phyloP scores from a whole-genome alignment of 805 yeast species.

The Kodamaea laetipori region DNA sequence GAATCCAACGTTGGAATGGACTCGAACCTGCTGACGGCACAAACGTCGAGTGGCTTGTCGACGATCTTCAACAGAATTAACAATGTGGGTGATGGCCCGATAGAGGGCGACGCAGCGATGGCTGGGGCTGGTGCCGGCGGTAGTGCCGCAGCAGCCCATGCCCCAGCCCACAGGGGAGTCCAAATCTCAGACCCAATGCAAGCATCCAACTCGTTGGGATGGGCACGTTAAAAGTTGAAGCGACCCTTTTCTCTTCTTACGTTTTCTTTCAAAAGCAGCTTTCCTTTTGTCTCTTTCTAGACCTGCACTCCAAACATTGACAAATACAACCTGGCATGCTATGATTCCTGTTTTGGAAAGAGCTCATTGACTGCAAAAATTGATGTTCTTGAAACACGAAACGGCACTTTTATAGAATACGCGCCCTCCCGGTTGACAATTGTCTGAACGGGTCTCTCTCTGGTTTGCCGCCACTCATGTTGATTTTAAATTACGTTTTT shows the following conservation, averaged over 20 bases:
- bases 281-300: conserved; percentile 5
- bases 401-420: conserved; percentile 10
- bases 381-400: conserved; percentile 12
- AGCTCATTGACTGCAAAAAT: conserved; percentile 12
- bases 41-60: conserved; percentile 27
- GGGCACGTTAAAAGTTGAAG: conserved; percentile 37
- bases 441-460: neutral
- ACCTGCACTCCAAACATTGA: conserved; percentile 5
- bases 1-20: conserved; percentile 37
- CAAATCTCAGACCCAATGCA: conserved; percentile 69
- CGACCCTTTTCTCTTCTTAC: neutral
- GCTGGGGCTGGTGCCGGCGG: neutral
- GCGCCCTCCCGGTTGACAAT: conserved; percentile 3
- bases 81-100: conserved; percentile 23
- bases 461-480: conserved; percentile 1
- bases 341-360: conserved; percentile 9
- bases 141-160: conserved; percentile 3
- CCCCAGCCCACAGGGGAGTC: conserved; percentile 32
- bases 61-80: conserved; percentile 31
- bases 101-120: conserved; percentile 3
- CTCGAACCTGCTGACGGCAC: conserved; percentile 18
- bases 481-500: no score
- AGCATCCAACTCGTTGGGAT: conserved; percentile 70
- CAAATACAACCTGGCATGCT: conserved; percentile 7
- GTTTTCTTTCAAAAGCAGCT: conserved; percentile 6